Evolutionary conservation across 306 rosid genomes (phyloP).

Genomic region (Betula pendula): DNA sequence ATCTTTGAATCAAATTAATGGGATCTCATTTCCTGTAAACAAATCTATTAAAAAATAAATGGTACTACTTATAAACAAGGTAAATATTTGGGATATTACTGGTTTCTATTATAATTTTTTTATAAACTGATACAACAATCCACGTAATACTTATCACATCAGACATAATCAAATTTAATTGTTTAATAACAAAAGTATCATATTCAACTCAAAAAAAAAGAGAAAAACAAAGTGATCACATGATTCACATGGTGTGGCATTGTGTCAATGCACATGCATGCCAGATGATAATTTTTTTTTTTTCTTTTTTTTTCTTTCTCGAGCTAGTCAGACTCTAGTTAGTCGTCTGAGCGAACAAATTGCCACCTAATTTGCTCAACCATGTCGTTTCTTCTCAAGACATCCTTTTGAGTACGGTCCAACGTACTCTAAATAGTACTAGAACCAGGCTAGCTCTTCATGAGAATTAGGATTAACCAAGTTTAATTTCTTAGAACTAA

Average conservation of each 20-base stretch:
- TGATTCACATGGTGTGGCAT: no score
- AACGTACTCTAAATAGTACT: not conserved
- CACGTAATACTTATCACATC: no score
- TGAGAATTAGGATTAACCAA: no score
- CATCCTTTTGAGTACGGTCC: not conserved
- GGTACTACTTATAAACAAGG: no score
- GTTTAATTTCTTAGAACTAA: no score
- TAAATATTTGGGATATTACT: no score
- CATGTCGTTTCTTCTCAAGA: not conserved
- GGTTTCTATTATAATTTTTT: no score
- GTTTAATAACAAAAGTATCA: not conserved
- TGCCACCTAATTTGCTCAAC: no score
- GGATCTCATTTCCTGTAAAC: not conserved
- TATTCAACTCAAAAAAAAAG: not conserved
- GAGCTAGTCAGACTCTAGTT: not conserved
- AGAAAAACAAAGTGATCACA: not conserved
- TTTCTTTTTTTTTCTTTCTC: not conserved
- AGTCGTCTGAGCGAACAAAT: not conserved
- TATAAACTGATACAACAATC: no score
- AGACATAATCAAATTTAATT: no score
- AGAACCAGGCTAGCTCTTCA: not conserved
- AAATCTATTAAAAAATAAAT: no score
- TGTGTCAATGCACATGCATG: not conserved
- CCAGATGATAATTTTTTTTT: not conserved
- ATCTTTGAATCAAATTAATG: not conserved